phyloP scores from a whole-genome alignment of 2,329 filamentous ascomycete genomes.

The Chaetomium sp. region DNA sequence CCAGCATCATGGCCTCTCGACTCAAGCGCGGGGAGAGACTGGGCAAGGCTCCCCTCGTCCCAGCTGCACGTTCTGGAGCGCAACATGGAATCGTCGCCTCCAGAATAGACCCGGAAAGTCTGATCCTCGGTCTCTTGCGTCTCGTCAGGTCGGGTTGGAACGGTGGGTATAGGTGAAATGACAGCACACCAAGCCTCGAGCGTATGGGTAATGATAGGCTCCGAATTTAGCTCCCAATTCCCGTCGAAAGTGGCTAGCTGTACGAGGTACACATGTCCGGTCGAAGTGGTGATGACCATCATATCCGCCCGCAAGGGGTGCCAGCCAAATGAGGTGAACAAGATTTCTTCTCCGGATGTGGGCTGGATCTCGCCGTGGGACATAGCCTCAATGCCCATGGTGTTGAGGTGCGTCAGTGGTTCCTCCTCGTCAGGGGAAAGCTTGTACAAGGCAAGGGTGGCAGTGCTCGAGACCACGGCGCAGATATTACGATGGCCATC shows the following conservation, averaged over 20 bases:
- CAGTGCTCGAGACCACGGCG: constrained; percentile 77
- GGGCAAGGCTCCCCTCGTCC: constrained; percentile 9
- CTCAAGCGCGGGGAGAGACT: constrained; percentile 32
- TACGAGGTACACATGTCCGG: constrained; percentile 63
- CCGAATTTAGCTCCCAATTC: constrained; percentile 39
- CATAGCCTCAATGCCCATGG: constrained; percentile 52
- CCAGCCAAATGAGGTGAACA: constrained; percentile 76
- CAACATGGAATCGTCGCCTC: constrained; percentile 74
- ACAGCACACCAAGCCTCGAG: constrained; percentile 76
- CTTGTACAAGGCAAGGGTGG: constrained; percentile 65
- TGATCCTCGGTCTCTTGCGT: constrained; percentile 25
- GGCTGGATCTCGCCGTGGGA: constrained; percentile 44
- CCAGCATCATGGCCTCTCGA: constrained; percentile 68
- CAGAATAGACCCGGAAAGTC: constrained; percentile 60
- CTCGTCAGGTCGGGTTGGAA: constrained; percentile 7
- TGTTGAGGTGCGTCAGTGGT: constrained; percentile 47
- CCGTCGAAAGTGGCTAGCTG: constrained; percentile 48
- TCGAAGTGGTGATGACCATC: constrained; percentile 72
- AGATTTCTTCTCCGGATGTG: constrained; percentile 42
- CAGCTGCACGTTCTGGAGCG: constrained; percentile 47
- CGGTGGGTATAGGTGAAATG: constrained; percentile 47
- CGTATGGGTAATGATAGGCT: constrained; percentile 51
- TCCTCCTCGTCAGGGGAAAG: constrained; percentile 46
- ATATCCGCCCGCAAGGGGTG: constrained; percentile 58
- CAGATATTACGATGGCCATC: constrained; percentile 55